Conservation (phyloP, 2,329 filamentous ascomycete genomes). For the Colletotrichum theobromicola region DNA sequence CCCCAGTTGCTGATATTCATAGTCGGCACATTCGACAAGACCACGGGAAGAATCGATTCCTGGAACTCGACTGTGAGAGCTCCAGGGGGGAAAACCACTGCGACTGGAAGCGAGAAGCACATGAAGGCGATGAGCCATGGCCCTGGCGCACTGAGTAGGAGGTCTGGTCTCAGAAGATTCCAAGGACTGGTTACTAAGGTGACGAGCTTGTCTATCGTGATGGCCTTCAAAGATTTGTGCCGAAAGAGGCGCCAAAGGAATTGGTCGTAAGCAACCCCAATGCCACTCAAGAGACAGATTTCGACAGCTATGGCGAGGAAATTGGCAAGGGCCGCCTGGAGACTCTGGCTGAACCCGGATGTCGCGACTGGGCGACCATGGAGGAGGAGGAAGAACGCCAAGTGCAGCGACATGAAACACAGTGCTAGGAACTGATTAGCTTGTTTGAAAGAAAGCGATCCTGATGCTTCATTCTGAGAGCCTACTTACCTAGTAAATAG, state of each 20-base stretch:
- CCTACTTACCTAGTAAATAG: no score
- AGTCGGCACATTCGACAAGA: not conserved
- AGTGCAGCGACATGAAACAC: not conserved
- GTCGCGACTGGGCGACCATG: not conserved
- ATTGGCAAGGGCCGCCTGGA: conserved; percentile 75
- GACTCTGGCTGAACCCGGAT: not conserved
- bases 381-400: not conserved
- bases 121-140: not conserved
- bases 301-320: conserved; percentile 86
- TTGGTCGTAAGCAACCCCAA: conserved; percentile 2
- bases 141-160: not conserved
- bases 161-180: not conserved
- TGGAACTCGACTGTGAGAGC: no score
- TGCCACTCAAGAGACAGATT: conserved; percentile 58
- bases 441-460: no score
- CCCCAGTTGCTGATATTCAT: conserved; percentile 2
- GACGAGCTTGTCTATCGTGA: not conserved
- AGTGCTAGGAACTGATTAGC: no score
- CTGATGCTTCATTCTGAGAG: no score
- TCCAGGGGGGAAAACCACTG: no score
- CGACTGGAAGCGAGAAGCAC: not conserved
- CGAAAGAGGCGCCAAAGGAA: not conserved
- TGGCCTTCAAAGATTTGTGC: not conserved
- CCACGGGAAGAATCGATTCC: not conserved
- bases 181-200: not conserved